Evolutionary conservation across 768 basidiomycete genomes (phyloP), one percentile per base, ranked within the genome.

Genomic region (Porphyrellus cyaneotinctus): DNA sequence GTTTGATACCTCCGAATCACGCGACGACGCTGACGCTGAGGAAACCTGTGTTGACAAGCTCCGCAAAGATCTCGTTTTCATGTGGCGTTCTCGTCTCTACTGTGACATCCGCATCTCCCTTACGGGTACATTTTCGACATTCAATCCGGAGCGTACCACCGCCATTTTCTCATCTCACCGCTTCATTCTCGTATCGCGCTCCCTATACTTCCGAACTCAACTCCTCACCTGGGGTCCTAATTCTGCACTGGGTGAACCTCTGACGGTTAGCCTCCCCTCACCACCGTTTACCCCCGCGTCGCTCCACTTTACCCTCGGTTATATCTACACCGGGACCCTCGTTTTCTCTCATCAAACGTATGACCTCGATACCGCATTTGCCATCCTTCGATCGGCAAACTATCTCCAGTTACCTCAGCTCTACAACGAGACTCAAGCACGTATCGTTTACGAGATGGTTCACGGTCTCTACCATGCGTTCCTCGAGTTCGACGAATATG

Each of bases 221-320:
- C 80, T 98, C n/a, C 70, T 92, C 26, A 77, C 82, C 0, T 91
- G 88, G 79, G 71, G 71, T 9, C 70, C 80, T 7, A 68, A 69
- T 32, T 49, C 62, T 38, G 43, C 62, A 37, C 55, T 63, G 3
- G 61, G 60, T 13, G 83, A 85, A 51, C 79, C 79, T 0, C 68
- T 82, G 0, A 83, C 80, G 0, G 71, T 97, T 12, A 82, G 77
- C 0, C 80, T 97, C 6, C 91, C 91, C 2, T 91, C 87, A 0
- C 94, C 95, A 0, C 95, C 95, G 0, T 98, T 98, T 70, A 95
- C 95, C 0, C 91, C 95, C 0, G 88, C 94, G 1, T 89, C 93
- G 0, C 76, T 95, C 6, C 91, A 95, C 65, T 97, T 97, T 67
- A 91, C 91, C 35, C 80, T 97, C 43, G 93, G 93, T 4, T 97